Base-by-base conservation (phyloP, 352 stramenopile genomes). In the Globisporangium rhizosaccharum region DNA sequence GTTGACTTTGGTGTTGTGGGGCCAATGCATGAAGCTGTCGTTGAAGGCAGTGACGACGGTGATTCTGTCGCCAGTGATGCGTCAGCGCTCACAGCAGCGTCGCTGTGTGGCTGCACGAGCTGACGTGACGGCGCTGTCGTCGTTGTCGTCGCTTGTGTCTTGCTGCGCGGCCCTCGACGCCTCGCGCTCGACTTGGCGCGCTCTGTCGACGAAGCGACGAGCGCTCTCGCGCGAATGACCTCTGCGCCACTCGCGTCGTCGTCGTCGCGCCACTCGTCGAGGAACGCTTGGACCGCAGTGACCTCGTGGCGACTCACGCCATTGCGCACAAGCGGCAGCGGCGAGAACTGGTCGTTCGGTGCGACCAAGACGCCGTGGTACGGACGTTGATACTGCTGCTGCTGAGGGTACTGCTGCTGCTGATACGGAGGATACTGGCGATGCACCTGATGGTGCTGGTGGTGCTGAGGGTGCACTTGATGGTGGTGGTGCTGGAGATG, bases 221-320 rank as follows among this genome's bases (percentile, higher is more conserved):
- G 41, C 25, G 8, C 2, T 10, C n/a, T 28, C 10, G 36, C 51
- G 20, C n/a, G 20, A 8, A 33, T 10, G 1, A n/a, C 17, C 11
- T 12, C 18, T 3, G 11, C 18, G 7, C 3, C 30, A 26, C 18
- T 37, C 11, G 18, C n/a, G 18, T 45, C 26, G 28, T 60, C 54
- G 10, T 60, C 54, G n/a, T 60, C 45, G 20, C 49, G 54, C 44
- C 54, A 53, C 20, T 60, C 44, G 28, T 52, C 44, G 28, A 60
- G 54, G 23, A 53, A 53, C 20, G 54, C 54, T 30, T 48, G 54
- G 28, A 60, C 54, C 6, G 54, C 44, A 0, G 44, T 53, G n/a
- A 53, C 54, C 12, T 60, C 44, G 17, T 23, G 33, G 9, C 53
- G 53, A 18, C 23, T 17, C 12, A 23, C 39, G 18, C 11, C 26